Percentiles rank a stretch among this genome's conserved stretches.
phyloP scores from a whole-genome alignment of 441 rosid genomes.

The Hura crepitans region DNA sequence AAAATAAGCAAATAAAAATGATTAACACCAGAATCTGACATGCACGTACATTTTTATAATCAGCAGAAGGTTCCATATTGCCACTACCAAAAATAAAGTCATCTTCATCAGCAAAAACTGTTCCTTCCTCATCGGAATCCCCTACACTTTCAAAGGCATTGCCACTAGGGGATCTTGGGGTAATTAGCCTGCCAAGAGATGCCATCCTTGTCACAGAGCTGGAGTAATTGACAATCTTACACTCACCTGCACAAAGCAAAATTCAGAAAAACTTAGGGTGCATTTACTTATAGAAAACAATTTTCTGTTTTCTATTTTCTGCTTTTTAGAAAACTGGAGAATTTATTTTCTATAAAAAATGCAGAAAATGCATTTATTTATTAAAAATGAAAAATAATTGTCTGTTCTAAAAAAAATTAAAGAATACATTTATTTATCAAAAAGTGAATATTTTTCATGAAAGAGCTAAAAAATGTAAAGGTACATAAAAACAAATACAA shows the following conservation, averaged over 20 bases:
- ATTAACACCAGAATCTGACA: conserved; percentile 1
- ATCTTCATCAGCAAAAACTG: conserved; percentile 41
- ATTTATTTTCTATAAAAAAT: too few relatives aligned
- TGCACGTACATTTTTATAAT: conserved; percentile 24
- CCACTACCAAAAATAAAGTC: conserved; percentile 24
- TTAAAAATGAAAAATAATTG: too few relatives aligned
- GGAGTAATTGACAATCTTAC: conserved; percentile 32
- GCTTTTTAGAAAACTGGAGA: too few relatives aligned
- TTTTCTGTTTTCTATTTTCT: too few relatives aligned
- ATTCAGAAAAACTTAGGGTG: background rate
- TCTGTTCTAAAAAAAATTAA: too few relatives aligned
- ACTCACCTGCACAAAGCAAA: conserved; percentile 33
- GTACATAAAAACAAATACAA: too few relatives aligned
- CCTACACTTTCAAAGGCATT: conserved; percentile 39
- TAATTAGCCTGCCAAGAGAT: conserved; percentile 38
- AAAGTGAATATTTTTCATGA: too few relatives aligned
- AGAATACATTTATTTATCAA: too few relatives aligned
- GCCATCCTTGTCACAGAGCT: conserved; percentile 43
- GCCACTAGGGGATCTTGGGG: conserved; percentile 55
- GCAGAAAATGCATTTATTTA: too few relatives aligned
- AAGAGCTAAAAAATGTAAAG: too few relatives aligned
- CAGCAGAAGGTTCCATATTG: conserved; percentile 27
- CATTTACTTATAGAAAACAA: too few relatives aligned
- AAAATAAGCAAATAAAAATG: background rate
- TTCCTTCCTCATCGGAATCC: conserved; percentile 63